Evolutionary conservation across 2,329 filamentous ascomycete species (phyloP).

Genomic region (Elsinoe necatrix): DNA sequence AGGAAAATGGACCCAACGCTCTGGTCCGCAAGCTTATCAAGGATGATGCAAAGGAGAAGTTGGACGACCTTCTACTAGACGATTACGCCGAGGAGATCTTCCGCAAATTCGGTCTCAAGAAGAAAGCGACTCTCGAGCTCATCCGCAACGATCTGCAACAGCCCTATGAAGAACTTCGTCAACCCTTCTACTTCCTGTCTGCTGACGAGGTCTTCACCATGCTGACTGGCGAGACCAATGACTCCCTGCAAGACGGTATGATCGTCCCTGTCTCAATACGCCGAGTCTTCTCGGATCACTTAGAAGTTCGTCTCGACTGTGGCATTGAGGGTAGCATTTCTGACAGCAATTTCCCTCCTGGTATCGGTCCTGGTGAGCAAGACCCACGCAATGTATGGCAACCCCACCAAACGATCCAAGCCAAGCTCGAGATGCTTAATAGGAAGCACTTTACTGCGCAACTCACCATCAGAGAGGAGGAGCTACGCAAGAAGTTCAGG

Average conservation of each 20-base stretch:
- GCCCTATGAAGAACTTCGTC: conserved; percentile 88
- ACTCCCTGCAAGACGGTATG: conserved; percentile 81
- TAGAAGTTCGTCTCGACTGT: conserved; percentile 87
- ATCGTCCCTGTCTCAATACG: conserved; percentile 83
- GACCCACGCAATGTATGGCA: conserved; percentile 58
- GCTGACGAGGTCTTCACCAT: conserved; percentile 87
- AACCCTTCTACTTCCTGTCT: conserved; percentile 61
- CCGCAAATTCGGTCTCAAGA: conserved; percentile 84
- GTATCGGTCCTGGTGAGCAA: conserved; percentile 50
- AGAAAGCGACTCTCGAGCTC: conserved; percentile 90
- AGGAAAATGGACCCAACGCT: conserved; percentile 80
- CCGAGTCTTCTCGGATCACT: conserved; percentile 82
- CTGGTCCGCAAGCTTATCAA: conserved; percentile 93
- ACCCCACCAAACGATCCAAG: conserved; percentile 74
- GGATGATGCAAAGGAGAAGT: conserved; percentile 85
- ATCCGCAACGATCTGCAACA: conserved; percentile 88
- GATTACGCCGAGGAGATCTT: conserved; percentile 95
- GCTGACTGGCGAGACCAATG: conserved; percentile 85
- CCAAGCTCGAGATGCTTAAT: conserved; percentile 80
- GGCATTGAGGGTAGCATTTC: conserved; percentile 86
- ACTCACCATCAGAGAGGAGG: conserved; percentile 74
- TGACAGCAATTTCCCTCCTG: conserved; percentile 68
- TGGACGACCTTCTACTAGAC: conserved; percentile 92
- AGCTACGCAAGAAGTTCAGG: conserved; percentile 64
- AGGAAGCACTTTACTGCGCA: conserved; percentile 77